Evolutionary conservation across 2,329 filamentous ascomycete species (phyloP), one percentile per base, ranked within the genome.

Genomic region (Ophiostoma ulmi): DNA sequence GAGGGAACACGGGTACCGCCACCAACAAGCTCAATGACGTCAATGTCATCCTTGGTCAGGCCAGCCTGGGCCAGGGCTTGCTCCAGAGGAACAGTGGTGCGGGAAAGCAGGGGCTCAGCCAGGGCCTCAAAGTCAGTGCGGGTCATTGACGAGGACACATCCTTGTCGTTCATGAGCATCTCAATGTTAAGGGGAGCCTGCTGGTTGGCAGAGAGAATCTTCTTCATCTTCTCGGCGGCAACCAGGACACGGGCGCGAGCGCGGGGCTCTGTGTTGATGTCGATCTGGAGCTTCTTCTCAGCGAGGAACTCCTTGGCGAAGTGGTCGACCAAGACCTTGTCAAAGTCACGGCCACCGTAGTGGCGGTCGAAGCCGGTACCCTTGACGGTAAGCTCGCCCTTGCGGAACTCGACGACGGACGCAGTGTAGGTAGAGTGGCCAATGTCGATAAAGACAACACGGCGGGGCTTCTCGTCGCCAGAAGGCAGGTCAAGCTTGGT

Each of bases 231-330:
- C 87, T 99, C 95, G 70, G 94, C 93, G 71, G 92, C 93, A 73
- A 93, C 89, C 61, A 91, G 87, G 76, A 96, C 92, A 80, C 95
- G 93, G 75, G 94, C 89, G 80, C 90, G 88, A 72, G 94, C 95
- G 84, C 97, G 97, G 75, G 90, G 87, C 83, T 98, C 95, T 75
- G 88, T 89, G 81, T 89, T 88, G 83, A 99, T 95, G 80, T 99
- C 94, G 83, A 99, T 94, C 80, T 98, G 94, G 76, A 98, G 91
- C 87, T 97, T 97, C 88, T 92, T 97, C 82, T 97, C 97, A 82
- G 93, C 92, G 84, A 95, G 92, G 87, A 98, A 99, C 81, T 98
- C 94, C 78, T 92, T 90, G 77, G 91, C 91, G 78, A 99, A 93
- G 84, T 98, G 94, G 79, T 98, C 93, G 72, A 97, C 91, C 69